These are phyloP conservation scores for Kluyveromyces aestuarii DNA, from an alignment of 805 yeast species.

Conservation along the genomic window DNA sequence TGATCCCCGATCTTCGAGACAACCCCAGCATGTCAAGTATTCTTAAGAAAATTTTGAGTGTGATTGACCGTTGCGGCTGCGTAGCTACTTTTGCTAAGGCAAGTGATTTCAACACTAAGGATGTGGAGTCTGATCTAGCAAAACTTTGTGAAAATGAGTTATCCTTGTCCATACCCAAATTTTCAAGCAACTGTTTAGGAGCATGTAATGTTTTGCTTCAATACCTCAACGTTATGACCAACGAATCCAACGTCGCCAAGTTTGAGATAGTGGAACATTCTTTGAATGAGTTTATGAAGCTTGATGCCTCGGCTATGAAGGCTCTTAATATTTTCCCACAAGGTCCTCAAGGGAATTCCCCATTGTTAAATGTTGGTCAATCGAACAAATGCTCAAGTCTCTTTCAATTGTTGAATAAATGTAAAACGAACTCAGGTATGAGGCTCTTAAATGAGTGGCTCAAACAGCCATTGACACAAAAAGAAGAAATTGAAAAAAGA, in stretches of 20 bases:
- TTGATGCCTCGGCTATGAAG: constrained; percentile 82
- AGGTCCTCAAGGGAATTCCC: constrained; percentile 13
- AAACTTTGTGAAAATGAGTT: constrained; percentile 52
- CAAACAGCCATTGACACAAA: constrained; percentile 82
- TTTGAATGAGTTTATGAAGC: constrained; percentile 73
- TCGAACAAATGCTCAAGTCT: constrained; percentile 48
- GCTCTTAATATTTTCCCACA: constrained; percentile 80
- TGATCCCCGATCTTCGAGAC: constrained; percentile 39
- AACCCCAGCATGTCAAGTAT: constrained; percentile 30
- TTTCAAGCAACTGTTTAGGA: constrained; percentile 20
- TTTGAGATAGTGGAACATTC: constrained; percentile 57
- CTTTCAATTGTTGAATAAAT: constrained; percentile 76
- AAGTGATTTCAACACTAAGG: constrained; percentile 51
- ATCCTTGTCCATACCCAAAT: constrained; percentile 23
- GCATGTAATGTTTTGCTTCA: constrained; percentile 46
- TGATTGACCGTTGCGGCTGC: constrained; percentile 71
- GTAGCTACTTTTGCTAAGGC: constrained; percentile 54
- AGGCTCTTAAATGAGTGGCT: constrained; percentile 88
- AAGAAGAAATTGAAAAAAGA: constrained; percentile 50
- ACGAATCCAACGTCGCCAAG: constrained; percentile 44
- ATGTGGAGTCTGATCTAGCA: constrained; percentile 69
- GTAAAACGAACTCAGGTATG: constrained; percentile 85
- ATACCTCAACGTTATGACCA: constrained; percentile 57
- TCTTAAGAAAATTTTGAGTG: constrained; percentile 53
- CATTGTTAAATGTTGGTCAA: constrained; percentile 11